A percentile compares a stretch with the other conserved stretches of the same genome.
phyloP scores from a whole-genome alignment of 192 early-diverging fungal genomes.

The Chytriomyces sp. region DNA sequence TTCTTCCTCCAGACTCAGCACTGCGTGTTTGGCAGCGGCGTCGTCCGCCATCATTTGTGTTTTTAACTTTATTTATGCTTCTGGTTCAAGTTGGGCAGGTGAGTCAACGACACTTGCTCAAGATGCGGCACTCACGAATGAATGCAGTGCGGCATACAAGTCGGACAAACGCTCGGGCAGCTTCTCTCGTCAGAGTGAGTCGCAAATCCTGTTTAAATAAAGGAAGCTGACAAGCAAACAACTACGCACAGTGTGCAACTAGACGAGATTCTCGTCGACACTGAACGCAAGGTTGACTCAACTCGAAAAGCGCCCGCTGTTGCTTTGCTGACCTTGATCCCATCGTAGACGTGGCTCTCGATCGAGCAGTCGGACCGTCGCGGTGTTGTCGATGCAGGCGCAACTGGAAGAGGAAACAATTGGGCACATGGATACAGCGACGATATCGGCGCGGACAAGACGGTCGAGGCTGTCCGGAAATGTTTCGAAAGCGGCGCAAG shows the following conservation, averaged over 20 bases:
- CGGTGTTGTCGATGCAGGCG: conserved; percentile 34
- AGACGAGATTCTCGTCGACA: conserved; percentile 46
- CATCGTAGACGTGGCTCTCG: conserved; percentile 8
- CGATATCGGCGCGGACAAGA: conserved; percentile 27
- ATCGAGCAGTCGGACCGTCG: too few species aligned
- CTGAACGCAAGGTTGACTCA: conserved; percentile 47
- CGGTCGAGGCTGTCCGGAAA: conserved; percentile 35
- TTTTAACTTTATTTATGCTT: conserved; percentile 34
- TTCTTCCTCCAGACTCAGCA: conserved; percentile 13
- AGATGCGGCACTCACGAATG: neutral
- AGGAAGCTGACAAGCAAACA: conserved; percentile 7
- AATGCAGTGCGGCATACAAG: conserved; percentile 53
- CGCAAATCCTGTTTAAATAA: neutral
- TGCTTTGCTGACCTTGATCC: conserved; percentile 18
- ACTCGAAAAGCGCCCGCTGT: neutral
- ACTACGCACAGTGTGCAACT: conserved; percentile 15
- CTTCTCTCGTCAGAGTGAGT: conserved; percentile 31
- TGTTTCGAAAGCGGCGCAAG: neutral
- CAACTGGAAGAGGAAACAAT: conserved; percentile 54
- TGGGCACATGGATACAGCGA: conserved; percentile 55
- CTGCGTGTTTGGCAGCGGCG: neutral
- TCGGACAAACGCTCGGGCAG: conserved; percentile 45
- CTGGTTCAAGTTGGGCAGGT: conserved; percentile 58
- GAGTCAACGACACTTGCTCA: neutral
- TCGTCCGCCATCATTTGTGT: too few species aligned